phyloP scores from a whole-genome alignment of 169 alveolate species.

The Cytauxzoon felis region DNA sequence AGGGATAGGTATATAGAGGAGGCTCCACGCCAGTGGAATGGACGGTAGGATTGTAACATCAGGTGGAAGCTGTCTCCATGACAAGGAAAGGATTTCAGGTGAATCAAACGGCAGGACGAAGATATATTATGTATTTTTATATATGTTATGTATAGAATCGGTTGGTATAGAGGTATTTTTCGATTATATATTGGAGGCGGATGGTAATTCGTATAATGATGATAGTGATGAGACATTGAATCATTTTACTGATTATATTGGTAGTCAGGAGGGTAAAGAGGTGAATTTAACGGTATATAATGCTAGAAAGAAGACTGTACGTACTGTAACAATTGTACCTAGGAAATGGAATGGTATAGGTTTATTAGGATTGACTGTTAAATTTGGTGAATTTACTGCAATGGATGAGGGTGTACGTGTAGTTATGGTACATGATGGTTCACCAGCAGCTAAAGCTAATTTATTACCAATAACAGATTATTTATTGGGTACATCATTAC shows the following conservation, averaged over 20 bases:
- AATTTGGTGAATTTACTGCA: conserved; percentile 60
- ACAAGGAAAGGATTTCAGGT: too few species aligned
- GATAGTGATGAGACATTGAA: conserved; percentile 63
- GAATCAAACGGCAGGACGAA: too few species aligned
- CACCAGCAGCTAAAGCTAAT: conserved; percentile 65
- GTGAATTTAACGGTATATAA: conserved; percentile 58
- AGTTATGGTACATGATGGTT: conserved; percentile 51
- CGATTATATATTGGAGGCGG: conserved; percentile 69
- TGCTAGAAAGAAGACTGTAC: conserved; percentile 60
- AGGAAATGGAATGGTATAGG: conserved; percentile 76
- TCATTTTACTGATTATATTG: conserved; percentile 56
- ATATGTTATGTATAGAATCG: conserved; percentile 4
- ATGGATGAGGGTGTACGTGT: conserved; percentile 70
- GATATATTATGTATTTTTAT: too few species aligned
- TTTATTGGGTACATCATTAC: conserved; percentile 59
- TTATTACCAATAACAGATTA: conserved; percentile 64
- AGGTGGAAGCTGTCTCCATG: too few species aligned
- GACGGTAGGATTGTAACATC: too few species aligned
- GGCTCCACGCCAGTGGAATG: too few species aligned
- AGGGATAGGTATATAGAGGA: too few species aligned
- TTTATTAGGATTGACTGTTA: conserved; percentile 66
- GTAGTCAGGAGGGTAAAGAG: conserved; percentile 55
- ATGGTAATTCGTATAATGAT: conserved; percentile 57
- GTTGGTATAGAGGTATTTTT: conserved; percentile 72
- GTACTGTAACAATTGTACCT: conserved; percentile 62